phyloP scores from a whole-genome alignment of 2,329 filamentous ascomycete genomes.

The Curvularia lunata region DNA sequence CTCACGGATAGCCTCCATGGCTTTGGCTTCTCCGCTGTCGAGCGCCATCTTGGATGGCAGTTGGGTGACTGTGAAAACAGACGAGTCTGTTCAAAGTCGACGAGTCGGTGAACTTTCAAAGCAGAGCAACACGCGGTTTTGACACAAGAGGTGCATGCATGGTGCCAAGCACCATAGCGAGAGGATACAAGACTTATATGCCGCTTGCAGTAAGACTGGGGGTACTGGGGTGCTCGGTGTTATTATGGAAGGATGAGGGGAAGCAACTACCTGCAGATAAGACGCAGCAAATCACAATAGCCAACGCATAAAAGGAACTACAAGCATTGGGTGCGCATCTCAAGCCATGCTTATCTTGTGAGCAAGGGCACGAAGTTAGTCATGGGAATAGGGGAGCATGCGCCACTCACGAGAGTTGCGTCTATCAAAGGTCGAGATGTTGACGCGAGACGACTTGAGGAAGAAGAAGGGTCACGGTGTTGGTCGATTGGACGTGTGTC shows the following conservation, averaged over 20 bases:
- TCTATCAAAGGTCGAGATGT: neutral
- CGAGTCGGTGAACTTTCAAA: neutral
- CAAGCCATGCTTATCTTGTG: neutral
- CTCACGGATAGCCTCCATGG: constrained; percentile 20
- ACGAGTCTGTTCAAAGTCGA: neutral
- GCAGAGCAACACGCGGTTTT: neutral
- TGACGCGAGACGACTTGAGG: neutral
- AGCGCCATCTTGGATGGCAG: neutral
- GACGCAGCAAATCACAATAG: neutral
- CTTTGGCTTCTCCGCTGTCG: neutral
- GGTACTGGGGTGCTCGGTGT: constrained; percentile 2
- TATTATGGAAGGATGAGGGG: neutral
- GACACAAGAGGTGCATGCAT: constrained; percentile 12
- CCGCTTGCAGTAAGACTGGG: neutral
- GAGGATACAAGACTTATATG: constrained; percentile 15
- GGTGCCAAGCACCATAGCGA: neutral
- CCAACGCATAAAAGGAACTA: neutral
- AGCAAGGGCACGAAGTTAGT: neutral
- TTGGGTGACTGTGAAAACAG: neutral
- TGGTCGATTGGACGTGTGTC: neutral
- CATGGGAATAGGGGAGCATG: neutral
- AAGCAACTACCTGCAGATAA: constrained; percentile 4
- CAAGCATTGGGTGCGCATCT: neutral
- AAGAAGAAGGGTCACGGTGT: neutral
- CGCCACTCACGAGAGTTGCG: neutral